phyloP scores from a whole-genome alignment of 257 asterid genomes.

The Salvia miltiorrhiza region DNA sequence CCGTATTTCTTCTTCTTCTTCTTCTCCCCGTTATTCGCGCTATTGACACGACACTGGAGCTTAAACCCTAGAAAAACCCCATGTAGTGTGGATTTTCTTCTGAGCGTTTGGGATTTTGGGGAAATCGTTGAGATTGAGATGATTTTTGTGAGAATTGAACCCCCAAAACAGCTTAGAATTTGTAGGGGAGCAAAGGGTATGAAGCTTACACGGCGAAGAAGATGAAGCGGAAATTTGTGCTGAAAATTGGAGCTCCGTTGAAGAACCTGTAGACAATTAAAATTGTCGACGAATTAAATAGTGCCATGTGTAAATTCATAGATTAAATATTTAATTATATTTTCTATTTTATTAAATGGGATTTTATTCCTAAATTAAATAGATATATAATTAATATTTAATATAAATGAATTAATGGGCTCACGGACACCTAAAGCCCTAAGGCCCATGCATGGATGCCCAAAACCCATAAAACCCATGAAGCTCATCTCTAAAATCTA shows the following conservation, averaged over 20 bases:
- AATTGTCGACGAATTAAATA: no score
- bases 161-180: constrained; percentile 40
- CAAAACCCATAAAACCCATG: no score
- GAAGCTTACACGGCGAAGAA: constrained; percentile 53
- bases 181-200: constrained; percentile 30
- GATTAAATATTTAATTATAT: no score
- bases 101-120: constrained; percentile 28
- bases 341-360: no score
- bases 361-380: no score
- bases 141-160: constrained; percentile 27
- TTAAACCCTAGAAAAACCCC: constrained; percentile 52
- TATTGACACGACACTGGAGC: constrained; percentile 45
- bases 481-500: no score
- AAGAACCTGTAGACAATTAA: no score
- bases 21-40: constrained; percentile 38
- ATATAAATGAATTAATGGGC: no score
- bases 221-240: constrained; percentile 27
- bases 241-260: constrained; percentile 28
- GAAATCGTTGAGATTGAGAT: constrained; percentile 7
- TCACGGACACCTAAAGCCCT: no score
- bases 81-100: constrained; percentile 24
- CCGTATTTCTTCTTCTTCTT: constrained; percentile 55
- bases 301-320: no score
- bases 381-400: no score
- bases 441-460: no score